Percentiles rank a stretch among this genome's conserved stretches.
Evolutionary conservation across 2,329 filamentous ascomycete genomes (phyloP).

Genomic region (Graphium sp.): DNA sequence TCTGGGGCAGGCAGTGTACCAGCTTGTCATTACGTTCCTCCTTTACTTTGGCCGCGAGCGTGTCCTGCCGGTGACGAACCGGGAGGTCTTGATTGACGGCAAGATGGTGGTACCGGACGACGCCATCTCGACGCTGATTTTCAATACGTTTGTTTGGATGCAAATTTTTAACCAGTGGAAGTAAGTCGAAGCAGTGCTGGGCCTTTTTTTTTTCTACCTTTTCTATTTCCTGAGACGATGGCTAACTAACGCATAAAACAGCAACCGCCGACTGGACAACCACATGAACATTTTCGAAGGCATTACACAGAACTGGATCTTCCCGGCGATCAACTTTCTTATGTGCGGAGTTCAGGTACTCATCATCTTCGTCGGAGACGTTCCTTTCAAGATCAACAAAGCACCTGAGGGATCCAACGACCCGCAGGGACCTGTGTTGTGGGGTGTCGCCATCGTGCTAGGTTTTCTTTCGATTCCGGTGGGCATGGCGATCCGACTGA

Average conservation of each 20-base stretch:
- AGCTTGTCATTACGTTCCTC: conserved; percentile 63
- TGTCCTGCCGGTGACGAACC: conserved; percentile 5
- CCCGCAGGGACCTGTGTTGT: conserved; percentile 55
- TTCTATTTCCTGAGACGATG: background rate
- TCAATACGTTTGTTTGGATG: conserved; percentile 99
- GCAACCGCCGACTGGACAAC: conserved; percentile 86
- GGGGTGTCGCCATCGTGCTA: conserved; percentile 74
- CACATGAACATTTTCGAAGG: conserved; percentile 92
- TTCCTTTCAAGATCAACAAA: conserved; percentile 53
- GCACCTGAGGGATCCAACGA: conserved; percentile 16
- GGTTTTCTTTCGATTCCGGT: conserved; percentile 75
- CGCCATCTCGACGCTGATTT: conserved; percentile 66
- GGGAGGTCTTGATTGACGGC: too few species aligned
- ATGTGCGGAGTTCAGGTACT: conserved; percentile 84
- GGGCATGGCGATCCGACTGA: conserved; percentile 61
- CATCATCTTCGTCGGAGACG: conserved; percentile 75
- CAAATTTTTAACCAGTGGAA: conserved; percentile 98
- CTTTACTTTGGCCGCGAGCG: conserved; percentile 51
- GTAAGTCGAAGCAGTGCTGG: conserved; percentile 26
- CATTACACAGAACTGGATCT: conserved; percentile 72
- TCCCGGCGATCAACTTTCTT: conserved; percentile 66
- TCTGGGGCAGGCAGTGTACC: conserved; percentile 77
- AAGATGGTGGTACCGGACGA: conserved; percentile 8
- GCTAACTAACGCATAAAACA: conserved; percentile 11
- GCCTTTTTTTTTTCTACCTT: background rate